Conservation (phyloP, 495 filamentous ascomycete genomes). For the Penicillium steckii region DNA sequence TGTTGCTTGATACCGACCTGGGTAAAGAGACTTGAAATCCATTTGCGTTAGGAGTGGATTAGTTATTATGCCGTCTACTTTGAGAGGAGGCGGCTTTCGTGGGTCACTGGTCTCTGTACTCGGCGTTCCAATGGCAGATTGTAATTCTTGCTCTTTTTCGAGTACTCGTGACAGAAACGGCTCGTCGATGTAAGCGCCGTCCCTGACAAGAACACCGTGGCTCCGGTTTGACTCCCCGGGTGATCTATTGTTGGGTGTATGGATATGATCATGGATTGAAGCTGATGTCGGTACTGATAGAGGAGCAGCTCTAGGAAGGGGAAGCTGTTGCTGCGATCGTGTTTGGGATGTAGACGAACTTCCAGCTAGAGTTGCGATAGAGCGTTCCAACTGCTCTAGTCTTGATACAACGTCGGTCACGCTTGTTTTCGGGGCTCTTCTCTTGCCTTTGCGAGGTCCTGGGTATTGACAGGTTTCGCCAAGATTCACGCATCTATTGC, state of each 20-base stretch:
- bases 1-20: constrained; percentile 25
- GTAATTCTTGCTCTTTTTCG: constrained; percentile 27
- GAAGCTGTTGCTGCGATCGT: not conserved
- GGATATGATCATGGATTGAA: not conserved
- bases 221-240: not conserved
- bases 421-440: constrained; percentile 22
- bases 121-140: constrained; percentile 25
- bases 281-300: not conserved
- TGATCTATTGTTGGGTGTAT: not conserved
- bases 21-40: constrained; percentile 19
- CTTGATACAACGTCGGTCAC: constrained; percentile 21
- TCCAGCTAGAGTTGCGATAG: constrained; percentile 18
- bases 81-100: constrained; percentile 9
- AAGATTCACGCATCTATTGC: constrained; percentile 24
- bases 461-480: constrained; percentile 33
- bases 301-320: not conserved
- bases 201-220: constrained; percentile 22
- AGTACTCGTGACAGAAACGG: constrained; percentile 26
- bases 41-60: constrained; percentile 17
- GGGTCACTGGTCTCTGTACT: constrained; percentile 2
- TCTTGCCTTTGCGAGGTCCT: constrained; percentile 24
- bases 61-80: constrained; percentile 19
- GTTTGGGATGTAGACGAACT: not conserved
- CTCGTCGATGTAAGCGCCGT: constrained; percentile 33
- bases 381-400: constrained; percentile 30